phyloP scores from a whole-genome alignment of 768 basidiomycete genomes.

The Strobilomyces confusus region DNA sequence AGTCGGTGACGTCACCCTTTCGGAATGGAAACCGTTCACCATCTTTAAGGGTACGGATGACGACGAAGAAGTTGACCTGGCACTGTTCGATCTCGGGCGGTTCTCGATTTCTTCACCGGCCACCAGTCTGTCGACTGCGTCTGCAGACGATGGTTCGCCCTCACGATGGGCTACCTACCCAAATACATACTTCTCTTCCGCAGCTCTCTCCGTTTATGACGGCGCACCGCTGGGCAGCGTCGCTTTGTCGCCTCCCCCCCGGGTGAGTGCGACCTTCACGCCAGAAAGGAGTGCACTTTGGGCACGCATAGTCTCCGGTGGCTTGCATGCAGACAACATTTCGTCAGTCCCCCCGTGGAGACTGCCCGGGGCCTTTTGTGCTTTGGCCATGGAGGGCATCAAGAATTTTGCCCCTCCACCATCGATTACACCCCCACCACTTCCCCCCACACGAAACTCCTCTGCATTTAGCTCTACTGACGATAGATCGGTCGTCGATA shows the following conservation, averaged over 20 bases:
- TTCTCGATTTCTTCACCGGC: conserved; percentile 2
- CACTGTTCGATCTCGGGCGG: neutral
- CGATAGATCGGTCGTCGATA: conserved; percentile 14
- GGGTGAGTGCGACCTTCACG: conserved; percentile 32
- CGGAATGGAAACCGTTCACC: conserved; percentile 25
- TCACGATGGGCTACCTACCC: conserved; percentile 65
- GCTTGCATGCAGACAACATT: neutral
- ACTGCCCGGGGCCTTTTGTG: conserved; percentile 16
- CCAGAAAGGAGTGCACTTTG: conserved; percentile 39
- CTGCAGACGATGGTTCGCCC: neutral
- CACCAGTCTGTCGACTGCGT: neutral
- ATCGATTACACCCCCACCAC: conserved; percentile 30
- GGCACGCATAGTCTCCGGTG: conserved; percentile 33
- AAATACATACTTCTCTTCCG: conserved; percentile 52
- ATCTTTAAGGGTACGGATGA: conserved; percentile 39
- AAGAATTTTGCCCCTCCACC: conserved; percentile 29
- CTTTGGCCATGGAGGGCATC: conserved; percentile 2
- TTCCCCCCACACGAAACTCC: conserved; percentile 22
- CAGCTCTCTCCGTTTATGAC: conserved; percentile 49
- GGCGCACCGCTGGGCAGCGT: conserved; percentile 33
- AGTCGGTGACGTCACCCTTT: neutral
- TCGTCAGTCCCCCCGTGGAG: conserved; percentile 21
- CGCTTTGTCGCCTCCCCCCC: conserved; percentile 23
- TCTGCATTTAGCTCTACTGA: conserved; percentile 6
- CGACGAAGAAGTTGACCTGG: conserved; percentile 34